Evolutionary conservation across 2,329 filamentous ascomycete genomes (phyloP), one percentile per base, ranked within the genome.

Genomic region (Drechslerella stenobrocha): DNA sequence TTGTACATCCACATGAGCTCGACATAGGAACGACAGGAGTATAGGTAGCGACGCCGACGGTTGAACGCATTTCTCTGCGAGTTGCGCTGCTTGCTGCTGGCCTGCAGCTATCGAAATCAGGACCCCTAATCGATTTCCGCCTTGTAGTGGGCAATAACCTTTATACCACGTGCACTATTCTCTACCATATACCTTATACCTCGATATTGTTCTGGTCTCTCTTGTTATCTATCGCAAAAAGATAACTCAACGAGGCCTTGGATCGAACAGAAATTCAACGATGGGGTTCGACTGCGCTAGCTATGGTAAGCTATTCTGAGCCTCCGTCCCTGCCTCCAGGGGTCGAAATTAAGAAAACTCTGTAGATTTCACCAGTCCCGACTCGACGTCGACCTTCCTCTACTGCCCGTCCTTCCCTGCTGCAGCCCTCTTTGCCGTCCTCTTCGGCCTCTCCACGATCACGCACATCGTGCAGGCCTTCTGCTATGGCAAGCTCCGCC

Each of bases 381-480:
- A 69, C 47, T 63, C 64, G 15, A 47, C 46, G 18, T 52, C 64
- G 13, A 45, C 26, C 26, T 77, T 74, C 60, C 69, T 70, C n/a
- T 78, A 77, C 70, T 75, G 76, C 30, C 77, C 77, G 2, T 77
- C 75, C 1, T 75, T 77, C 50, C 72, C 42, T 1, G 75, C 74
- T 0, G 76, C 78, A 0, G 47, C 78, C 3, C 45, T 75, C 30
- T 77, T 77, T 65, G 55, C 75, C 2, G 70, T 75, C 3, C 52
- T 77, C 8, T 79, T 79, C 69, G 76, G 76, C 8, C 40, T 75
- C 24, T 73, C 73, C 3, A 72, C 72, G 11, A 37, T 72, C 26
- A 11, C 66, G 3, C 77, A 79, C 53, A 71, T 77, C n/a, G 71
- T 72, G 9, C 76, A 78, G 70, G 76, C 76, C 0, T 67, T 75